Evolutionary conservation across 176 grass and related monocot species (phyloP).

Genomic region (Raddia distichophylla): DNA sequence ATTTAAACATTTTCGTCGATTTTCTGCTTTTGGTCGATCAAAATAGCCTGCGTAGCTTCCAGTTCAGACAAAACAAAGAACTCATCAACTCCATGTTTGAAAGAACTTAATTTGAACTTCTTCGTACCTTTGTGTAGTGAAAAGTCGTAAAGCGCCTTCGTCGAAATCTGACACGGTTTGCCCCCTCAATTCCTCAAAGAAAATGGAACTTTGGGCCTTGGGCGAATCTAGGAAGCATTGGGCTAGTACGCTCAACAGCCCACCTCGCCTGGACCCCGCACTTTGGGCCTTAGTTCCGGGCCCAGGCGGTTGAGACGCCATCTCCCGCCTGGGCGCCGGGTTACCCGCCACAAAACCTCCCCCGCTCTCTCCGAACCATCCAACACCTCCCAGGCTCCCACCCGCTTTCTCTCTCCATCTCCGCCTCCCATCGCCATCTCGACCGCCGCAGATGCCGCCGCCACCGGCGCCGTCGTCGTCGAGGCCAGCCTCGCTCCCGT

Average conservation of each 20-base stretch:
- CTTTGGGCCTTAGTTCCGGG: background rate
- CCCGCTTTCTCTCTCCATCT: background rate
- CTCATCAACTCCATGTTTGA: too few relatives aligned
- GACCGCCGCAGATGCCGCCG: constrained; percentile 35
- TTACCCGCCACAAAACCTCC: constrained; percentile 51
- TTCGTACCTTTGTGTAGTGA: too few relatives aligned
- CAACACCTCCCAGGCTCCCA: constrained; percentile 13
- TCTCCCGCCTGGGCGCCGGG: background rate
- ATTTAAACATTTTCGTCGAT: too few relatives aligned
- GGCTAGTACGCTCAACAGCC: background rate
- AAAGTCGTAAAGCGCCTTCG: too few relatives aligned
- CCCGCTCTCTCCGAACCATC: constrained; percentile 12
- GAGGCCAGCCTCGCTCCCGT: constrained; percentile 35
- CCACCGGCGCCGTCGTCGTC: background rate
- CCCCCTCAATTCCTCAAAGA: too few relatives aligned
- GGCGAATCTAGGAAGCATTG: background rate
- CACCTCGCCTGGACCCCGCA: background rate
- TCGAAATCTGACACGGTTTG: too few relatives aligned
- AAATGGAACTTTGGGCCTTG: too few relatives aligned
- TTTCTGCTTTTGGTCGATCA: too few relatives aligned
- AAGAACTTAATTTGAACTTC: too few relatives aligned
- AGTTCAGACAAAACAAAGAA: too few relatives aligned
- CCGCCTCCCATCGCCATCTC: background rate
- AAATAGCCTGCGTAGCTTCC: too few relatives aligned
- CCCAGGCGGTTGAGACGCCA: background rate